Evolutionary conservation across 2,329 filamentous ascomycete species (phyloP).

Genomic region (Akanthomyces uredinophilus): DNA sequence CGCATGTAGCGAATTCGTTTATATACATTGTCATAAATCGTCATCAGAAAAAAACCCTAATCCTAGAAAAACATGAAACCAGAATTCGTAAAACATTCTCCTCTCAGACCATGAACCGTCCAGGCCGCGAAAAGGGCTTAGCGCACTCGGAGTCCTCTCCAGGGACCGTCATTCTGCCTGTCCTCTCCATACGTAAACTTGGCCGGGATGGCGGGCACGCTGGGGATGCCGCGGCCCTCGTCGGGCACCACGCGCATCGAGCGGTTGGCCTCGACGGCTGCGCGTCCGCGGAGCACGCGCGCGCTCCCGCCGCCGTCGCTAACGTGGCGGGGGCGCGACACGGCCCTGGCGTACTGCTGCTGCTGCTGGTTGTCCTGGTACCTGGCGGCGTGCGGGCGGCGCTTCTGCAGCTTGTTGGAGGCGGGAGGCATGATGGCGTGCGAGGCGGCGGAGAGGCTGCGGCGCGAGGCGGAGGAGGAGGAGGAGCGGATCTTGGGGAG

Average conservation of each 20-base stretch:
- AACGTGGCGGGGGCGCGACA: slow-evolving; percentile 16
- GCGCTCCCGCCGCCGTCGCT: slow-evolving; percentile 18
- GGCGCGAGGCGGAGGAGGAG: slow-evolving; percentile 20
- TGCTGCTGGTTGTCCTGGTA: slow-evolving; percentile 6
- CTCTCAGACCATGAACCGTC: background rate
- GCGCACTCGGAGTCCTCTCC: slow-evolving; percentile 23
- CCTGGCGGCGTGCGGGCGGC: slow-evolving; percentile 13
- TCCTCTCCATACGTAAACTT: slow-evolving; percentile 35
- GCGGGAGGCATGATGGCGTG: slow-evolving; percentile 15
- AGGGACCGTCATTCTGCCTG: slow-evolving; percentile 29
- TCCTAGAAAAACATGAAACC: background rate
- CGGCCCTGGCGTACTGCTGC: slow-evolving; percentile 5
- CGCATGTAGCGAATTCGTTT: background rate
- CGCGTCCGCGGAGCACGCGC: slow-evolving; percentile 23
- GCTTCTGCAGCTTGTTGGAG: slow-evolving; percentile 25
- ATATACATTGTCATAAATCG: slow-evolving; percentile 5
- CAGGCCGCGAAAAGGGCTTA: background rate
- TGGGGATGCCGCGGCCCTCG: slow-evolving; percentile 42
- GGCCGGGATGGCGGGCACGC: slow-evolving; percentile 39
- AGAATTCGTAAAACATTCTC: background rate
- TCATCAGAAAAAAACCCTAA: background rate
- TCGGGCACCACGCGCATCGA: slow-evolving; percentile 40
- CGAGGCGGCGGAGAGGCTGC: slow-evolving; percentile 25
- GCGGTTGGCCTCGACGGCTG: slow-evolving; percentile 19
- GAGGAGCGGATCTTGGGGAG: slow-evolving; percentile 29